A percentile compares a stretch with the other conserved stretches of the same genome.
phyloP scores from a whole-genome alignment of 2,329 filamentous ascomycete genomes.

The Cladorrhinum sp. region DNA sequence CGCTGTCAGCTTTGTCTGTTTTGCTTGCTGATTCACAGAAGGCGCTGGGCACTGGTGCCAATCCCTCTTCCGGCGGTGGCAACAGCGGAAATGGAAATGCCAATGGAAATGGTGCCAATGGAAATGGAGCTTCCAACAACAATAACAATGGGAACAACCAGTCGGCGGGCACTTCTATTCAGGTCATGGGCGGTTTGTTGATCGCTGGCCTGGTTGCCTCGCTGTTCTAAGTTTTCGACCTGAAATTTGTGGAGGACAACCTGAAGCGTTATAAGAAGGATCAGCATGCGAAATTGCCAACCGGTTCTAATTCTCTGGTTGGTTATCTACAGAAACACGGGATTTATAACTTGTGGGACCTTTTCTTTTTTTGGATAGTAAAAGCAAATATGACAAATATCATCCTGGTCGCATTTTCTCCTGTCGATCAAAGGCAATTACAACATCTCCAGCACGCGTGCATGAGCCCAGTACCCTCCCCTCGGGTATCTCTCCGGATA shows the following conservation, averaged over 20 bases:
- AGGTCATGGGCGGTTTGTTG: constrained; percentile 4
- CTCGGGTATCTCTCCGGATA: no score
- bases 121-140: neutral
- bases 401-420: neutral
- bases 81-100: neutral
- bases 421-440: no score
- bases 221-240: neutral
- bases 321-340: no score
- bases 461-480: no score
- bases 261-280: no score
- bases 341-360: neutral
- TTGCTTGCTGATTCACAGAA: constrained; percentile 30
- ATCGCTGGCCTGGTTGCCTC: constrained; percentile 12
- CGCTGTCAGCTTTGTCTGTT: constrained; percentile 45
- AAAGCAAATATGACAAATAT: neutral
- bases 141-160: neutral
- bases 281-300: no score
- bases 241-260: no score
- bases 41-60: neutral
- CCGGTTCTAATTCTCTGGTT: no score
- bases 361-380: neutral
- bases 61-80: neutral
- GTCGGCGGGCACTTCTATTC: constrained; percentile 2
- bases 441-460: no score
- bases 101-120: neutral